Base-by-base conservation (phyloP, 2,329 filamentous ascomycete genomes). In the Fusarium longipes region DNA sequence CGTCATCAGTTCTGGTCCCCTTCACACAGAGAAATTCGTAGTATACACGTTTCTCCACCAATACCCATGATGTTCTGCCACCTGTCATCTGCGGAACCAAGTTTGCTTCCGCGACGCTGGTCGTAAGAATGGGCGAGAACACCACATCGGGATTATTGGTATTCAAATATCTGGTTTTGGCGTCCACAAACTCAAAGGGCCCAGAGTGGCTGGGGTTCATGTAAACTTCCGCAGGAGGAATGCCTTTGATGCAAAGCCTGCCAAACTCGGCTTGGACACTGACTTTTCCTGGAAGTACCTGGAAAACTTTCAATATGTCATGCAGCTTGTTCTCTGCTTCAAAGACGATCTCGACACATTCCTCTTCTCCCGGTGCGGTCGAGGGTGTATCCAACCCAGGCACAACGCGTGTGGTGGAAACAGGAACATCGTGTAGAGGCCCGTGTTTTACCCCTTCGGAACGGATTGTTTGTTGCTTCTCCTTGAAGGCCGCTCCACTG, bases 41-140 rank as follows among this genome's bases (percentile, higher is more conserved):
- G 20, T 54, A 72, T 6, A 70, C 68, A 12, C 70, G 42, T 20
- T 60, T 74, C 3, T 51, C 47, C 15, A 25, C 40, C 2, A 65
- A 36, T 6, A 36, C 27, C 75, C 75, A 77, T 5, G 53, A 29
- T 8, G 67, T 53, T 25, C 63, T 70, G 9, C 55, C 43, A 3
- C 56, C 57, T 7, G 33, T 30, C 33, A 71, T 54, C 14, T 24
- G 12, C 11, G 67, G 62, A 6, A 77, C 36, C 3, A 54, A 12
- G 18, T 74, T 65, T 9, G 64, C 70, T 53, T 79, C 77, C 17
- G 65, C 53, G 8, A 66, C 72, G 10, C 65, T 62, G 3, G 73
- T 73, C 5, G 77, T 72, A 9, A 78, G 67, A 15, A 70, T 70
- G 6, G 74, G 60, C 7, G 75, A 71, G 36, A 77, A 78, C 2